Evolutionary conservation across 2,329 filamentous ascomycete genomes (phyloP), one percentile per base, ranked within the genome.

Genomic region (Sporothrix dimorphospora): DNA sequence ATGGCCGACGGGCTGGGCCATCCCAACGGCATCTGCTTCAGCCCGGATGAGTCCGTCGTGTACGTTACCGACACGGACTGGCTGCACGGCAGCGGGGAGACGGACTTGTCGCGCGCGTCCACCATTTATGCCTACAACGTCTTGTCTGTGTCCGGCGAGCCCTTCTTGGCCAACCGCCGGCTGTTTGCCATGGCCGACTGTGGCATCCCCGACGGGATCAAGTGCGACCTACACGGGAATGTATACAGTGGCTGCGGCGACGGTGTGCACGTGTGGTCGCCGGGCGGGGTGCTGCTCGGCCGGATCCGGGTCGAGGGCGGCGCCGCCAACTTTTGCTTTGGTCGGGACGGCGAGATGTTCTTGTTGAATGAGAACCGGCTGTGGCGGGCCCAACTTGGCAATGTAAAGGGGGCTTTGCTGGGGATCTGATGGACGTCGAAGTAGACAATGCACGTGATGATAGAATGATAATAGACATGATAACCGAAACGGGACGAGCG

Each of bases 111-210:
- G 53, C 78, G 80, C 79, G 67, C 73, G 6, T 71, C 73, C 2
- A 69, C 72, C 38, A 74, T 74, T n/a, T 74, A 87, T 70, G 84
- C 85, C 0, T 87, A 83, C 71, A 85, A 87, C 11, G 21, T 75
- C 77, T 88, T 6, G 73, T 1, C 76, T 68, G 1, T 78, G 79
- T 21, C 75, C 14, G 80, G 76, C 3, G 78, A 81, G 12, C 81
- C 81, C 0, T 85, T 85, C 70, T 78, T 88, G 6, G 75, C 76
- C 1, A 87, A 87, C 75, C 82, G 82, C 66, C 83, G 85, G 21
- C 76, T 87, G 0, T 89, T 89, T 74, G 83, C 87, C 3, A 85
- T 83, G 74, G 82, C 83, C 1, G 80, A 82, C 55, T 78, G 78
- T 0, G 85, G 85, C 0, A 81, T 84, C 8, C 86, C 87, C 0